These are phyloP conservation scores for Apiotrichum siamense DNA, from an alignment of 1,284 basidiomycete genomes.

Conservation along the genomic window DNA sequence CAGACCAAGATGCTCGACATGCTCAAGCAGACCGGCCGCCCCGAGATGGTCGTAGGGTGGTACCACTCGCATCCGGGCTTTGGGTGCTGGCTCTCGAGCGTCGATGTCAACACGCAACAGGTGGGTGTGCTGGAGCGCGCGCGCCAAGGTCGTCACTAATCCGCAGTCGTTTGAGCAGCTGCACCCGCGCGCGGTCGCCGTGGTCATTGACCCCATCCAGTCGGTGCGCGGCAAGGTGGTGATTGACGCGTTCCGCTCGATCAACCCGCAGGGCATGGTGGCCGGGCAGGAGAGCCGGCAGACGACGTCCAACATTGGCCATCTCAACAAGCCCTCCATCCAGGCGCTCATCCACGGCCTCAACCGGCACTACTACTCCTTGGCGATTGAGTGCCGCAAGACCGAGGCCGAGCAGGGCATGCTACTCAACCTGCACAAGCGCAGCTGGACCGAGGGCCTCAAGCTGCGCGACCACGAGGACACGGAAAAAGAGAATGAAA, in stretches of 20 bases:
- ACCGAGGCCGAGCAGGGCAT: constrained; percentile 96
- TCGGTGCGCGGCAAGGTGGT: constrained; percentile 98
- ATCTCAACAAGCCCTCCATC: constrained; percentile 97
- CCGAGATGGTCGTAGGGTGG: constrained; percentile 99
- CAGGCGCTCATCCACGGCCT: constrained; percentile 93
- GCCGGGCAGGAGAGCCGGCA: constrained; percentile 92
- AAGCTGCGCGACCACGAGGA: constrained; percentile 80
- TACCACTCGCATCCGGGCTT: constrained; percentile 99
- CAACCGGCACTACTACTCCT: constrained; percentile 91
- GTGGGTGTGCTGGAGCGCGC: neutral
- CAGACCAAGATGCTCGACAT: constrained; percentile 99
- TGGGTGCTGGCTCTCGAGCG: constrained; percentile 97
- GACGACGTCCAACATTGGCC: constrained; percentile 96
- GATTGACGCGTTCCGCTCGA: constrained; percentile 97
- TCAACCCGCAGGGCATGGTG: constrained; percentile 73
- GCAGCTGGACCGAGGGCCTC: constrained; percentile 95
- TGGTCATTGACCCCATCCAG: constrained; percentile 98
- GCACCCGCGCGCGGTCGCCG: constrained; percentile 89
- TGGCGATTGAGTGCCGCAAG: constrained; percentile 93
- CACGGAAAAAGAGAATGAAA: constrained; percentile 80
- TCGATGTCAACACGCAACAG: constrained; percentile 99
- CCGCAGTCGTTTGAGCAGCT: constrained; percentile 82
- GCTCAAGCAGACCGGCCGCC: constrained; percentile 97
- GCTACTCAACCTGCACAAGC: constrained; percentile 95
- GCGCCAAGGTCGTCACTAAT: neutral